phyloP scores from a whole-genome alignment of 495 filamentous ascomycete species.

The Podospora pseudoanserina region DNA sequence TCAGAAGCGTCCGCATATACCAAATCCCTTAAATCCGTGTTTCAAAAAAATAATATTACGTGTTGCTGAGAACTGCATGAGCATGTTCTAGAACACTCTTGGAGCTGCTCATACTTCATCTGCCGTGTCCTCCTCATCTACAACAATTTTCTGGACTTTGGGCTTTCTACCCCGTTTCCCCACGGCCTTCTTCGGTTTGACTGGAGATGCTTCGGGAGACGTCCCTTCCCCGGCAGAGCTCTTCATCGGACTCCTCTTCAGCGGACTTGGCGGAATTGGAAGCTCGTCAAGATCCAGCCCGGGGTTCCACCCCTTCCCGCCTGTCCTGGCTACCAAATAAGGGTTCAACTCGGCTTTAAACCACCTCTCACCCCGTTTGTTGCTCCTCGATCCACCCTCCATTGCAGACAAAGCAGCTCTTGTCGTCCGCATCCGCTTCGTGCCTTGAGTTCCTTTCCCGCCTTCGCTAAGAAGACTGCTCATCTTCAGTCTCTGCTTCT shows the following conservation, averaged over 20 bases:
- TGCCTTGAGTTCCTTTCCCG: constrained; percentile 43
- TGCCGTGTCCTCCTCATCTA: constrained; percentile 23
- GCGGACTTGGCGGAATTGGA: background rate
- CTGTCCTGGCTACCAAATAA: constrained; percentile 61
- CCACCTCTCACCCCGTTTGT: constrained; percentile 72
- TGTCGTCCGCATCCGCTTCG: constrained; percentile 70
- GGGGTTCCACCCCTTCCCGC: constrained; percentile 57
- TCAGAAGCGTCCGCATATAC: background rate
- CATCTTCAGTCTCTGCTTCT: constrained; percentile 60
- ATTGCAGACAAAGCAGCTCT: constrained; percentile 76
- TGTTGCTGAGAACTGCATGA: no score
- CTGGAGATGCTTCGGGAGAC: constrained; percentile 11
- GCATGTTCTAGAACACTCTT: background rate
- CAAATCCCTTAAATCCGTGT: background rate
- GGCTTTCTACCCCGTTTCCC: constrained; percentile 14
- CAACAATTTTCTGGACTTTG: constrained; percentile 16
- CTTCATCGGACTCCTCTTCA: background rate
- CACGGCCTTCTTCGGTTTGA: constrained; percentile 5
- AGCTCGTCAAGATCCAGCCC: constrained; percentile 34
- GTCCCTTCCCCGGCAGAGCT: constrained; percentile 2
- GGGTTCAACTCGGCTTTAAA: constrained; percentile 67
- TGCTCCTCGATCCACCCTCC: constrained; percentile 72
- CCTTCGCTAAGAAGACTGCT: constrained; percentile 58
- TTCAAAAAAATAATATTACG: background rate
- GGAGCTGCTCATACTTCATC: background rate